Evolutionary conservation across 164 flowering plant species (phyloP), one percentile per base, ranked within the genome.

Genomic region (Aristolochia fimbriata): DNA sequence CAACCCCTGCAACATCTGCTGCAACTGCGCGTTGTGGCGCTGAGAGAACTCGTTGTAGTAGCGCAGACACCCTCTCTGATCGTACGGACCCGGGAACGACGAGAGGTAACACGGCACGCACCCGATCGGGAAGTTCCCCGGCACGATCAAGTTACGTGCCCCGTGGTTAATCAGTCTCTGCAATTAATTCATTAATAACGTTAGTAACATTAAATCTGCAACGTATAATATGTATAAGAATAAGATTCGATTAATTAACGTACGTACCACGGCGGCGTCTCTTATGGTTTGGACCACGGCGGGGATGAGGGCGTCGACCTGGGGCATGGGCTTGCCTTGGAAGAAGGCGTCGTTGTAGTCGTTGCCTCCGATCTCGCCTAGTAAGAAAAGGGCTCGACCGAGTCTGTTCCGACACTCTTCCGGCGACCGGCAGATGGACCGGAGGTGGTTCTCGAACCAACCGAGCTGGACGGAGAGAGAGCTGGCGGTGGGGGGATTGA

Each of bases 321-420:
- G 46, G 3, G 1, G 10, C 12, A 24, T 15, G 10, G 23, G 17
- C 19, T 11, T 27, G 24, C 30, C 27, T 22, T 30, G 6, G 6
- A 54, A 22, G 19, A 22, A 21, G 15, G 65, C 58, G 27, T 41
- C 51, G 9, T 37, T 22, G 30, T 51, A 62, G 33, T 62, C 58
- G 33, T 51, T 61, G 10, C 48, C 47, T 19, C 64, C 64, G 9
- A 62, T 53, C 50, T 51, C 57, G 2, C 65, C 58, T 33, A 62
- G 19, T 14, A 62, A n/a, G 33, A 62, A 62, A 6, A 62, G 31
- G 17, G 57, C 25, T n/a, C 24, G 37, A 6, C 37, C 14, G 24
- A 62, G 65, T 21, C 8, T 53, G 23, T 21, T 20, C 15, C 15
- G 2, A 16, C 57, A 52, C 9, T 52, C 57, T 31, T 15, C 0